These are phyloP conservation scores for Sclerotinia minor DNA, from an alignment of 2,329 filamentous ascomycete genomes.

Conservation along the genomic window DNA sequence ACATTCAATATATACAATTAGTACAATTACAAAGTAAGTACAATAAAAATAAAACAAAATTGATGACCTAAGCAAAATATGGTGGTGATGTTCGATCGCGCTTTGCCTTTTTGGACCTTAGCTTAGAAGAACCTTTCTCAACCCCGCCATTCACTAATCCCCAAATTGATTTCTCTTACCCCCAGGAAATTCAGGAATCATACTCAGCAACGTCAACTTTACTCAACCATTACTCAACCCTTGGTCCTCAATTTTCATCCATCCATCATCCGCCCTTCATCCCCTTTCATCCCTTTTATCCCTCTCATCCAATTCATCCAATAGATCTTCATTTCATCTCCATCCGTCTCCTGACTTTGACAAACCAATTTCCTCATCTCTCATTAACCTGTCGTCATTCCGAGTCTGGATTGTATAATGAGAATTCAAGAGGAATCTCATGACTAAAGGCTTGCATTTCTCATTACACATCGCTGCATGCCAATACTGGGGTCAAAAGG, in stretches of 20 bases:
- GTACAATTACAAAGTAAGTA: background rate
- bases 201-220: constrained; percentile 2
- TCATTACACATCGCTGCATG: constrained; percentile 32
- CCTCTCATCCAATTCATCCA: background rate
- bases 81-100: background rate
- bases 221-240: constrained; percentile 4
- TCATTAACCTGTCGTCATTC: constrained; percentile 14
- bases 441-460: constrained; percentile 37
- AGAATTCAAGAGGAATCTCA: constrained; percentile 30
- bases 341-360: constrained; percentile 27
- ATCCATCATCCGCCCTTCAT: too few relatives aligned
- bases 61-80: constrained; percentile 3
- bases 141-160: constrained; percentile 14
- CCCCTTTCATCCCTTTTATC: background rate
- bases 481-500: constrained; percentile 11
- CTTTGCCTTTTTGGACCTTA: background rate
- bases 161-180: constrained; percentile 22
- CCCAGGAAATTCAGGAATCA: constrained; percentile 15
- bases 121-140: background rate
- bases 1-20: background rate
- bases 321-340: background rate
- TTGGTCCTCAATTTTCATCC: background rate
- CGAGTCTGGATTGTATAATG: constrained; percentile 8
- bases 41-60: background rate
- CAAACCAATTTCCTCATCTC: constrained; percentile 24